These are phyloP conservation scores for Pseudofabraea citricarpa DNA, from an alignment of 2,329 filamentous ascomycete genomes.

Conservation along the genomic window DNA sequence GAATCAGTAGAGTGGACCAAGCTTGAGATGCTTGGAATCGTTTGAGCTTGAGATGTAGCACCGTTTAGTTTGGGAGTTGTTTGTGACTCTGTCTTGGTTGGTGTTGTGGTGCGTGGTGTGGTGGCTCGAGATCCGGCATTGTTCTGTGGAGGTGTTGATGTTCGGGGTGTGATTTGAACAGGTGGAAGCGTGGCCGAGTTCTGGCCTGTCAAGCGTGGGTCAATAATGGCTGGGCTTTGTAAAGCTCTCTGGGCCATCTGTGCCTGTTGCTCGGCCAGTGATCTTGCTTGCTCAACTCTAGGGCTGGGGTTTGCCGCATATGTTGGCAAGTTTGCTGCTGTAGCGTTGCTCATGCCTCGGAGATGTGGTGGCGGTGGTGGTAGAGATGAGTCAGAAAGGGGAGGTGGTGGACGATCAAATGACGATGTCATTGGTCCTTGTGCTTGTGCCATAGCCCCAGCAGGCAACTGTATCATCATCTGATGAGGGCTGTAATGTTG, in stretches of 20 bases:
- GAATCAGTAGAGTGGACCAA: conserved; percentile 25
- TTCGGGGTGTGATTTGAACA: conserved; percentile 12
- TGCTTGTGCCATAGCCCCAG: conserved; percentile 9
- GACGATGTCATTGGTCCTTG: conserved; percentile 15
- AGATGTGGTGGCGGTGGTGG: conserved; percentile 21
- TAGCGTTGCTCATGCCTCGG: conserved; percentile 22
- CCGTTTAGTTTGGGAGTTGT: conserved; percentile 13
- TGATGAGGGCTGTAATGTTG: conserved; percentile 21
- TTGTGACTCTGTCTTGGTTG: conserved; percentile 7
- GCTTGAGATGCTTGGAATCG: conserved; percentile 26
- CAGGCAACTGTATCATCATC: conserved; percentile 11
- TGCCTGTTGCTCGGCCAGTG: conserved; percentile 28
- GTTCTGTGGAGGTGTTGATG: conserved; percentile 18
- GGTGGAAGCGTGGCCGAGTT: conserved; percentile 13
- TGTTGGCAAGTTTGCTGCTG: conserved; percentile 18
- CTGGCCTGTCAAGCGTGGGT: conserved; percentile 21
- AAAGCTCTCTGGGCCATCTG: conserved; percentile 23
- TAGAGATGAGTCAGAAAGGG: conserved; percentile 28
- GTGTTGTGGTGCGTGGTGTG: conserved; percentile 16
- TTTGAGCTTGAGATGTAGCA: conserved; percentile 21
- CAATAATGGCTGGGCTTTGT: conserved; percentile 19
- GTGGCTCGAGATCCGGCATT: conserved; percentile 9
- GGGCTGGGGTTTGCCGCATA: conserved; percentile 32
- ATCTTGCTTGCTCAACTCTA: conserved; percentile 33
- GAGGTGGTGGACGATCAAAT: conserved; percentile 29